Percentiles rank a stretch among this genome's conserved stretches.
phyloP scores from a whole-genome alignment of 495 filamentous ascomycete species.

The Aspergillus diversus region DNA sequence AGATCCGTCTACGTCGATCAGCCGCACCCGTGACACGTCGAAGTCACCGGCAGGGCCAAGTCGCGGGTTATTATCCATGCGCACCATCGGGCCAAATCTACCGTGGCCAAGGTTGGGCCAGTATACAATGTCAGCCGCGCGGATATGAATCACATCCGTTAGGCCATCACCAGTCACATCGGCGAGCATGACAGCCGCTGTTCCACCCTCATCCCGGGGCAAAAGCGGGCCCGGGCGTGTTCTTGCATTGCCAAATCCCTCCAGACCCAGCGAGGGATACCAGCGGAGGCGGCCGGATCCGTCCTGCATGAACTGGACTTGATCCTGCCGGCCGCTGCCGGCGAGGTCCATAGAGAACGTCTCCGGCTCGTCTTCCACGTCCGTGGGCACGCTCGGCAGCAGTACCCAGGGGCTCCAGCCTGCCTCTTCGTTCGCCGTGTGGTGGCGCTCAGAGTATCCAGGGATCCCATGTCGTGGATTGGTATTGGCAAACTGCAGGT shows the following conservation, averaged over 20 bases:
- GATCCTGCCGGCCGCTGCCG: neutral
- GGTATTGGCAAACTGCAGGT: neutral
- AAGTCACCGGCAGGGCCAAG: neutral
- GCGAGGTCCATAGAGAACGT: neutral
- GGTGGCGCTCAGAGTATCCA: neutral
- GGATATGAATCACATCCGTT: neutral
- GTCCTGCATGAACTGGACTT: neutral
- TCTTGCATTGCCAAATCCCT: neutral
- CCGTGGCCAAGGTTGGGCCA: constrained; percentile 11
- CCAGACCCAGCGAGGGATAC: neutral
- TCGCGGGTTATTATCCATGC: neutral
- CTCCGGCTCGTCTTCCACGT: neutral
- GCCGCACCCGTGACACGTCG: neutral
- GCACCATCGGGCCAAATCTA: neutral
- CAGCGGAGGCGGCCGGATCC: neutral
- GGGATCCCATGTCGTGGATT: neutral
- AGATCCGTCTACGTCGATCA: neutral
- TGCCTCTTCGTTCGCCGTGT: neutral
- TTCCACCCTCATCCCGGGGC: neutral
- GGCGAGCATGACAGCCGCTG: neutral
- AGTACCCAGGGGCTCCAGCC: neutral
- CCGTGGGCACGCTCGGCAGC: neutral
- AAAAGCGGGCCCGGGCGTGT: neutral
- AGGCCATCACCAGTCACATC: constrained; percentile 15
- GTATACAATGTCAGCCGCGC: neutral